These are phyloP conservation scores for Thelonectria olida DNA, from an alignment of 2,329 filamentous ascomycete species.

Conservation along the genomic window DNA sequence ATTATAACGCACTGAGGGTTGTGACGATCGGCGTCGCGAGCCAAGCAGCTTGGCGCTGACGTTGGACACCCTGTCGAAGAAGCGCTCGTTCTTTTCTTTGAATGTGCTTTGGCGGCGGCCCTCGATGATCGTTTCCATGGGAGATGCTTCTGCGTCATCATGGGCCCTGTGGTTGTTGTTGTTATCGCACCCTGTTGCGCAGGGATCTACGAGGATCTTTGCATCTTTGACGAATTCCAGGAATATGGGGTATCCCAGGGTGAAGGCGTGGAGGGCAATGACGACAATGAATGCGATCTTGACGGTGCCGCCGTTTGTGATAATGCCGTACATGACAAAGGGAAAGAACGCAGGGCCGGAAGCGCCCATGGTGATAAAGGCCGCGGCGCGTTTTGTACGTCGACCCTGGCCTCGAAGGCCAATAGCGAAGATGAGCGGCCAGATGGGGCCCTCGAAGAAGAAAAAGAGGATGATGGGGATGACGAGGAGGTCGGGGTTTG, in stretches of 20 bases:
- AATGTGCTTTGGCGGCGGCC: conserved; percentile 24
- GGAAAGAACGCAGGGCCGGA: conserved; percentile 79
- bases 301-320: conserved; percentile 66
- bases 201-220: conserved; percentile 52
- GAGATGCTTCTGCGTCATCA: conserved; percentile 32
- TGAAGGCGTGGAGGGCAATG: conserved; percentile 58
- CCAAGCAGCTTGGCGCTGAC: conserved; percentile 39
- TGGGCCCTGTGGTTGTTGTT: conserved; percentile 26
- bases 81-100: conserved; percentile 30
- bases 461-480: conserved; percentile 76
- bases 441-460: conserved; percentile 85
- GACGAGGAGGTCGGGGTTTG: conserved; percentile 58
- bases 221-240: conserved; percentile 58
- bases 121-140: conserved; percentile 24
- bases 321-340: conserved; percentile 76
- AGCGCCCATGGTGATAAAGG: conserved; percentile 80
- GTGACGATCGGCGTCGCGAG: conserved; percentile 43
- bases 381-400: conserved; percentile 82
- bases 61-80: conserved; percentile 39
- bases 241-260: conserved; percentile 59
- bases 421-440: conserved; percentile 83
- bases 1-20: conserved; percentile 42
- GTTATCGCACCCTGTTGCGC: conserved; percentile 10
- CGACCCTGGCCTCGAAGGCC: conserved; percentile 82
- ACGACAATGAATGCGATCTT: conserved; percentile 73